phyloP scores from a whole-genome alignment of 1,139 yeast species.

The Saccharomyces hybrid region DNA sequence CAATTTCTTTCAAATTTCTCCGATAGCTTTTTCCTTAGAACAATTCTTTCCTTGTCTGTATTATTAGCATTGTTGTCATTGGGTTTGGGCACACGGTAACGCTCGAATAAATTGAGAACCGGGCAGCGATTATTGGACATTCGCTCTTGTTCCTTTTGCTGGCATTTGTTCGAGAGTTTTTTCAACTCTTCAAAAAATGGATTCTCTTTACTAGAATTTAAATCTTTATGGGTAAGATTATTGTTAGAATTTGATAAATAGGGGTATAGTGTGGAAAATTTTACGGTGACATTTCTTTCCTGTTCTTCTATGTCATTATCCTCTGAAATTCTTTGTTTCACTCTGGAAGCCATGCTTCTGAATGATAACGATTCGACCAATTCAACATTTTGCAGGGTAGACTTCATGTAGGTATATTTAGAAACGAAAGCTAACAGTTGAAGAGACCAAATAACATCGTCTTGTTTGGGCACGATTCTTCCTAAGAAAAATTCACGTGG shows the following conservation, averaged over 20 bases:
- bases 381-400: conserved; percentile 65
- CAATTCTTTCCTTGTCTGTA: background rate
- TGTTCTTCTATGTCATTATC: background rate
- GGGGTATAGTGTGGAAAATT: background rate
- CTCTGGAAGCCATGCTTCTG: conserved; percentile 26
- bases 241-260: background rate
- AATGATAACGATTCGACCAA: conserved; percentile 40
- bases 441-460: conserved; percentile 88
- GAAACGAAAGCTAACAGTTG: conserved; percentile 89
- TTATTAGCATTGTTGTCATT: background rate
- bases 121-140: background rate
- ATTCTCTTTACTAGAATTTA: background rate
- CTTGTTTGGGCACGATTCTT: conserved; percentile 76
- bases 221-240: background rate
- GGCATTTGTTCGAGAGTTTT: background rate
- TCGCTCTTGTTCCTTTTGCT: background rate
- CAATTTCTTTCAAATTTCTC: conserved; percentile 10
- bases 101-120: background rate
- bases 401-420: conserved; percentile 76
- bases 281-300: background rate
- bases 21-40: background rate
- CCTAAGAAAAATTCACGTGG: conserved; percentile 71
- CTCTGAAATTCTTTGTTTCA: conserved; percentile 11
- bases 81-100: background rate
- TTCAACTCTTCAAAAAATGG: background rate